phyloP scores from a whole-genome alignment of 176 grass and related monocot species.

The Bromus sterilis region DNA sequence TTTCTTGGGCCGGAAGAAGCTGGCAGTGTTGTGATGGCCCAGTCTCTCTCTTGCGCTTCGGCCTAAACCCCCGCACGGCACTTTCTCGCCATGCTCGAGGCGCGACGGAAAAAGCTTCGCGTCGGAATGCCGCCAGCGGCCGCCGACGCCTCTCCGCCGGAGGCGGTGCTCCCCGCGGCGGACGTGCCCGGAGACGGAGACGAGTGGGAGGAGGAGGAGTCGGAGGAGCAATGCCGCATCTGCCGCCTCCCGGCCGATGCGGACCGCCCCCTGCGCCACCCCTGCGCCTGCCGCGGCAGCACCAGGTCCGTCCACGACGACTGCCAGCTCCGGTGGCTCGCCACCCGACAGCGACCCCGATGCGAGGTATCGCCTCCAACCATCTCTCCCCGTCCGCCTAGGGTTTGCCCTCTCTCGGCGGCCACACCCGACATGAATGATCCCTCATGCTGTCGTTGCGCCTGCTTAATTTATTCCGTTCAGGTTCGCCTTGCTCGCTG shows the following conservation, averaged over 20 bases:
- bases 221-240: constrained; percentile 19
- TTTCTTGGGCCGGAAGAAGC: no score
- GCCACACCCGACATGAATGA: no score
- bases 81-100: no score
- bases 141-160: background rate
- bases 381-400: background rate
- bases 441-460: background rate
- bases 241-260: constrained; percentile 7
- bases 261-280: constrained; percentile 12
- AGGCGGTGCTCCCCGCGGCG: background rate
- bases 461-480: background rate
- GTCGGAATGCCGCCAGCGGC: background rate
- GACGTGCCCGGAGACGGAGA: background rate
- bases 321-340: constrained; percentile 31
- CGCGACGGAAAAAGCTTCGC: no score
- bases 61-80: no score
- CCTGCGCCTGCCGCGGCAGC: constrained; percentile 27
- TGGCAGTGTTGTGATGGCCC: no score
- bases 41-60: no score
- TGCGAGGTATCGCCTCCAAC: constrained; percentile 4
- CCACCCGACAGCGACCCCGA: background rate
- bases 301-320: constrained; percentile 36
- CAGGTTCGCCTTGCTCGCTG: background rate
- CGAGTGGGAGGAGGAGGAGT: background rate
- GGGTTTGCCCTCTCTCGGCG: background rate